Evolutionary conservation across 2,329 filamentous ascomycete species (phyloP).

Genomic region (Penicillium sp.): DNA sequence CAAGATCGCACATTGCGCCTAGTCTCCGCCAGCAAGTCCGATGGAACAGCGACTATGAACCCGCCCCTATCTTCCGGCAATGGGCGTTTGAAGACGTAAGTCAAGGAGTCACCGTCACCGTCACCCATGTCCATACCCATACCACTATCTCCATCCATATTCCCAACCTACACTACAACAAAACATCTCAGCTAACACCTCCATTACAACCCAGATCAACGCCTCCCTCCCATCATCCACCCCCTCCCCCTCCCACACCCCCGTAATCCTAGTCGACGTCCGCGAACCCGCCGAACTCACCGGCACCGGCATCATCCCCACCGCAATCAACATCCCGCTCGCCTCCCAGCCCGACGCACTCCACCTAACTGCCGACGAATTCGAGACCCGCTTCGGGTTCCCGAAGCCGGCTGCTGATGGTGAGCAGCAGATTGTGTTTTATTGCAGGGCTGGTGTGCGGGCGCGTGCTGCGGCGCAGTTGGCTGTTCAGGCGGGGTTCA

Average conservation of each 20-base stretch:
- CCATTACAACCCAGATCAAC: constrained; percentile 40
- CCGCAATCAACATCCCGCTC: constrained; percentile 82
- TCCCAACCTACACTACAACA: too few species aligned
- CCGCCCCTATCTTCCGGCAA: constrained; percentile 27
- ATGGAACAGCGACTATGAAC: constrained; percentile 27
- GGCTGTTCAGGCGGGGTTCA: constrained; percentile 78
- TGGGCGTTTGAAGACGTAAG: constrained; percentile 48
- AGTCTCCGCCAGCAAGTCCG: constrained; percentile 25
- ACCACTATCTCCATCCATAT: too few species aligned
- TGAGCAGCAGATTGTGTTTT: constrained; percentile 70
- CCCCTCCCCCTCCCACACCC: constrained; percentile 34
- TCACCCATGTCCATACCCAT: too few species aligned
- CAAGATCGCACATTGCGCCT: constrained; percentile 1
- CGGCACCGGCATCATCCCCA: constrained; percentile 69
- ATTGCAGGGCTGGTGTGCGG: constrained; percentile 90
- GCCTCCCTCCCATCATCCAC: constrained; percentile 38
- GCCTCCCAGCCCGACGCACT: constrained; percentile 77
- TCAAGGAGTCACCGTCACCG: background rate
- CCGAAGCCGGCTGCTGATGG: constrained; percentile 66
- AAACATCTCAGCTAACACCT: background rate
- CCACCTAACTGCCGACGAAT: constrained; percentile 76
- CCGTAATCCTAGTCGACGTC: constrained; percentile 52
- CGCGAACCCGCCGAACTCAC: constrained; percentile 55
- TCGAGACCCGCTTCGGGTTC: constrained; percentile 82
- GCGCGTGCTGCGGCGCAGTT: constrained; percentile 77